phyloP scores from a whole-genome alignment of 345 rosid genomes.

The Camelina sativa region DNA sequence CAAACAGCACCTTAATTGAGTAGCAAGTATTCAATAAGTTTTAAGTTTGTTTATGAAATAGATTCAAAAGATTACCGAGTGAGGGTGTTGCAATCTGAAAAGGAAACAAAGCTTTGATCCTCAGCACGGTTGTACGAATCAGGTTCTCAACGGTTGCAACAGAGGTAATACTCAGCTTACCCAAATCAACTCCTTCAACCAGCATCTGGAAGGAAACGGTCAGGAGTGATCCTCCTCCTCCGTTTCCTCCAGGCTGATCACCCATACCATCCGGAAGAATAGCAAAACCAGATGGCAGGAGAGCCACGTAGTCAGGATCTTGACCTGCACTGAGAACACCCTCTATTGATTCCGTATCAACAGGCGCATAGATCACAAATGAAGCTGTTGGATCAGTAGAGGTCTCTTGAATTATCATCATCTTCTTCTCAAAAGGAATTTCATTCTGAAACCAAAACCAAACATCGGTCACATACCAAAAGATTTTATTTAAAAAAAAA shows the following conservation, averaged over 20 bases:
- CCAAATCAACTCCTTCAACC: constrained; percentile 62
- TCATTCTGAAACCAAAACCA: constrained; percentile 41
- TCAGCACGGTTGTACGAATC: constrained; percentile 68
- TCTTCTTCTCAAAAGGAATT: constrained; percentile 55
- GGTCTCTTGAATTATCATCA: constrained; percentile 71
- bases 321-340: constrained; percentile 54
- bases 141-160: constrained; percentile 84
- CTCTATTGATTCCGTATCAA: constrained; percentile 55
- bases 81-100: constrained; percentile 41
- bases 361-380: constrained; percentile 67
- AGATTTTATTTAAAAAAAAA: not conserved
- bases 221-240: constrained; percentile 88
- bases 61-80: constrained; percentile 22
- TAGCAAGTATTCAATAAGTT: not conserved
- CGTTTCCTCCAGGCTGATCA: constrained; percentile 56
- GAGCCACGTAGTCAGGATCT: constrained; percentile 59
- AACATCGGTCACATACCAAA: constrained; percentile 19
- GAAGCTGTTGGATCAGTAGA: constrained; percentile 60
- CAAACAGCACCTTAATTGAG: not conserved
- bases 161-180: constrained; percentile 69
- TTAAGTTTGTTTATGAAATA: not conserved
- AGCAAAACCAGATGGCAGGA: constrained; percentile 70
- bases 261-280: constrained; percentile 58
- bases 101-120: constrained; percentile 62
- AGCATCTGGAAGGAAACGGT: constrained; percentile 82